A percentile compares a stretch with the other conserved stretches of the same genome.
These are phyloP conservation scores for Arthrobotrys conoides DNA, from an alignment of 2,329 filamentous ascomycete species.

Conservation along the genomic window DNA sequence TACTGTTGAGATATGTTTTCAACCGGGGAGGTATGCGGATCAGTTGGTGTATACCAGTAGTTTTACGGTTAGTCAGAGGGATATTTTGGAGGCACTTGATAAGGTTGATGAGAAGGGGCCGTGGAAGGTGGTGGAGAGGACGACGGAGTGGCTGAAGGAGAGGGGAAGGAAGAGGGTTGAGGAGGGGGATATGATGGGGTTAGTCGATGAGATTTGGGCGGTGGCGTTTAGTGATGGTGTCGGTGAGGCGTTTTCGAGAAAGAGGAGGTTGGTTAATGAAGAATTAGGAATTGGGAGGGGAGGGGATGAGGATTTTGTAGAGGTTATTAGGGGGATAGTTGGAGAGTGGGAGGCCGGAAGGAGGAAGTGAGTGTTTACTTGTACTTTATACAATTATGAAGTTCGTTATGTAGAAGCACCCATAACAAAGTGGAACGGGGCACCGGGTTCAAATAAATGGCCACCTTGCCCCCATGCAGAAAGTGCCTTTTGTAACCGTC, in stretches of 20 bases:
- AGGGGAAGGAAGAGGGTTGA: slow-evolving; percentile 12
- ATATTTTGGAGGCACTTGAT: slow-evolving; percentile 20
- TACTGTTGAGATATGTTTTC: slow-evolving; percentile 32
- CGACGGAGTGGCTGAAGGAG: slow-evolving; percentile 19
- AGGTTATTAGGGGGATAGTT: too few species aligned
- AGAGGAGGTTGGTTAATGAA: slow-evolving; percentile 17
- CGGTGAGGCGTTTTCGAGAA: slow-evolving; percentile 27
- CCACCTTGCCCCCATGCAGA: slow-evolving; percentile 5
- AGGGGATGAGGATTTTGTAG: background rate
- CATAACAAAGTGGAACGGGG: background rate
- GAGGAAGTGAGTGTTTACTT: background rate
- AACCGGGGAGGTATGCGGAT: slow-evolving; percentile 8
- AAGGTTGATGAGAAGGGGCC: slow-evolving; percentile 28
- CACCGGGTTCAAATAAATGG: background rate
- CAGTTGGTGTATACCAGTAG: slow-evolving; percentile 29
- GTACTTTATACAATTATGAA: background rate
- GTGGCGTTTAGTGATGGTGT: slow-evolving; percentile 17
- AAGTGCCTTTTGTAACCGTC: slow-evolving; percentile 14
- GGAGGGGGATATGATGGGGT: slow-evolving; percentile 19
- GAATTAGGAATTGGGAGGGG: slow-evolving; percentile 18
- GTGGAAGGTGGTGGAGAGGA: slow-evolving; percentile 24
- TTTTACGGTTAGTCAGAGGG: slow-evolving; percentile 28
- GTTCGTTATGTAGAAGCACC: background rate
- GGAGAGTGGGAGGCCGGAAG: slow-evolving; percentile 14
- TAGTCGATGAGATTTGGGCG: slow-evolving; percentile 43